These are phyloP conservation scores for Penicillium sumatraense DNA, from an alignment of 2,329 filamentous ascomycete species.

Conservation along the genomic window DNA sequence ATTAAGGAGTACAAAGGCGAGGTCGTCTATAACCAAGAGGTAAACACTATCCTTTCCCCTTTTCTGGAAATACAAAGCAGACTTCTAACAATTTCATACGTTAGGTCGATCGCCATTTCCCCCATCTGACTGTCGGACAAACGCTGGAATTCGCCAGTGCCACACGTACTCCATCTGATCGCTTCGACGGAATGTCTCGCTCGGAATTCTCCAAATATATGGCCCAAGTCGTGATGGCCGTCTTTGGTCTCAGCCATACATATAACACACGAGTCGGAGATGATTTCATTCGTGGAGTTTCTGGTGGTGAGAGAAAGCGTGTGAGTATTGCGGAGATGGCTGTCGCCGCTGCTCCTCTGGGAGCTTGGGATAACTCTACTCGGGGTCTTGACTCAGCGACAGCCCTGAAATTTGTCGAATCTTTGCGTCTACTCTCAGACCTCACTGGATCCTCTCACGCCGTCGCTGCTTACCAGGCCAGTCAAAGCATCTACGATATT, in stretches of 20 bases:
- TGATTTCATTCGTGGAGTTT: slow-evolving; percentile 63
- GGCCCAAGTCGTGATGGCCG: slow-evolving; percentile 50
- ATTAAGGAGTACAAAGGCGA: slow-evolving; percentile 44
- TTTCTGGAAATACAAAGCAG: neutral
- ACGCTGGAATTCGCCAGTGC: slow-evolving; percentile 76
- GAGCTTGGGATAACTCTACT: slow-evolving; percentile 51
- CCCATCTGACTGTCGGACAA: slow-evolving; percentile 67
- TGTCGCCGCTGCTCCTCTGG: slow-evolving; percentile 48
- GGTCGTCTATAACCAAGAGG: slow-evolving; percentile 53
- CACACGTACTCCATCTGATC: slow-evolving; percentile 55
- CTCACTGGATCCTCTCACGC: slow-evolving; percentile 48
- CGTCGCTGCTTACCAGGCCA: slow-evolving; percentile 54
- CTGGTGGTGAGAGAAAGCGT: slow-evolving; percentile 63
- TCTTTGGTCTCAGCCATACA: slow-evolving; percentile 52
- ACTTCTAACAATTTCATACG: slow-evolving; percentile 33
- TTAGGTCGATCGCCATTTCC: slow-evolving; percentile 77
- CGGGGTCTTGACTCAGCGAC: slow-evolving; percentile 58
- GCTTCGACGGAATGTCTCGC: slow-evolving; percentile 33
- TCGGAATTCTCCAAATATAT: slow-evolving; percentile 46
- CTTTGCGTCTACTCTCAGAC: slow-evolving; percentile 55
- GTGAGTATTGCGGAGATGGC: slow-evolving; percentile 62
- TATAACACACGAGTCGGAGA: slow-evolving; percentile 51
- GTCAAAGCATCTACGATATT: slow-evolving; percentile 55
- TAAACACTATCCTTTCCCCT: slow-evolving; percentile 4
- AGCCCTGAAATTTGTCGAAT: slow-evolving; percentile 60